Evolutionary conservation across 2,329 filamentous ascomycete genomes (phyloP).

Genomic region (Pseudomassariella vexata): DNA sequence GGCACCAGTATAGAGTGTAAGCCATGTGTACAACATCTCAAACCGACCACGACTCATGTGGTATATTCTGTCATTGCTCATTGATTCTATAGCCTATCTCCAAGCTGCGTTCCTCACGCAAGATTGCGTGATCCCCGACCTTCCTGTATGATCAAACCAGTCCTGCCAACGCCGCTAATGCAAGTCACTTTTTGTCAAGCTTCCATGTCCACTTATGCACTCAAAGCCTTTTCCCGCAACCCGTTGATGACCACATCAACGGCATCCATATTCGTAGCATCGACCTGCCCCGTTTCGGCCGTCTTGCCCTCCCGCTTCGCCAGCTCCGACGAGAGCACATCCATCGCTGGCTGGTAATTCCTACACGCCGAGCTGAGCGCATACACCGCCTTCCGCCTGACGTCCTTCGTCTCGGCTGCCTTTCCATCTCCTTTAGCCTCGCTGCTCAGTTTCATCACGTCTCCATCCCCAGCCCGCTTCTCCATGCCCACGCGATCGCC

Average conservation of each 20-base stretch:
- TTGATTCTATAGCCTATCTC: too few species aligned
- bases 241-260: conserved; percentile 70
- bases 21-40: conserved; percentile 22
- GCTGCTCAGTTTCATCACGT: too few species aligned
- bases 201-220: conserved; percentile 12
- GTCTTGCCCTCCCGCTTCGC: conserved; percentile 46
- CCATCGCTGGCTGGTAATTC: conserved; percentile 84
- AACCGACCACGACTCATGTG: conserved; percentile 6
- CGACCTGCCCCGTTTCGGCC: conserved; percentile 52
- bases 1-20: conserved; percentile 11
- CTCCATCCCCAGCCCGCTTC: conserved; percentile 8
- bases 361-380: conserved; percentile 80
- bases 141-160: too few species aligned
- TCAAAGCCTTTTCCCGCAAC: conserved; percentile 50
- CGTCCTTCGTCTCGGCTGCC: conserved; percentile 42
- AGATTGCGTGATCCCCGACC: too few species aligned
- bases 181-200: conserved; percentile 1
- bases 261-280: conserved; percentile 81
- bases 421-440: conserved; percentile 7
- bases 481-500: conserved; percentile 16
- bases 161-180: conserved; percentile 10
- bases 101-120: too few species aligned
- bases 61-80: background rate
- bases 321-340: conserved; percentile 59
- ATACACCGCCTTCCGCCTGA: conserved; percentile 82